Evolutionary conservation across 495 filamentous ascomycete species (phyloP).

Genomic region (Amphirosellinia nigrospora): DNA sequence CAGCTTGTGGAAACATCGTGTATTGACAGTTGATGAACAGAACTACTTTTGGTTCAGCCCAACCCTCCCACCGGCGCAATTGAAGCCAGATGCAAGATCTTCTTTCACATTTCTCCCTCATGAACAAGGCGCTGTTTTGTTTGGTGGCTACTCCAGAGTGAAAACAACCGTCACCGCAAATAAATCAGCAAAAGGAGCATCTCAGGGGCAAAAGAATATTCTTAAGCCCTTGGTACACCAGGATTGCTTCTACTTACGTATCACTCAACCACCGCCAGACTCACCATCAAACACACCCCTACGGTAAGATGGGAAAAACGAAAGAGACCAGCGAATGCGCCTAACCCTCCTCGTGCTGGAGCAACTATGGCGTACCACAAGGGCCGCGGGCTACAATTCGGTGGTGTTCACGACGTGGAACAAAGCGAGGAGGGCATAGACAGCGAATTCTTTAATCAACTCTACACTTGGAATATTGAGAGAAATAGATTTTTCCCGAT

Average conservation of each 20-base stretch:
- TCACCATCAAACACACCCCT: slow-evolving; percentile 64
- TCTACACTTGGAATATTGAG: slow-evolving; percentile 93
- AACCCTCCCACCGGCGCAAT: slow-evolving; percentile 69
- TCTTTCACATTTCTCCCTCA: slow-evolving; percentile 91
- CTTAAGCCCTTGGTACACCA: slow-evolving; percentile 87
- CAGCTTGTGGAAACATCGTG: slow-evolving; percentile 53
- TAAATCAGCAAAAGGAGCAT: slow-evolving; percentile 65
- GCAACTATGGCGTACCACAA: slow-evolving; percentile 88
- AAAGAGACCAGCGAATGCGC: slow-evolving; percentile 89
- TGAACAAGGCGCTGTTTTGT: slow-evolving; percentile 85
- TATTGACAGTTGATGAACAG: slow-evolving; percentile 48
- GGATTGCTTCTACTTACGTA: slow-evolving; percentile 90
- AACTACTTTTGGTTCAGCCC: slow-evolving; percentile 81
- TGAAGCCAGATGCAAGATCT: slow-evolving; percentile 87
- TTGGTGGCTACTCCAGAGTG: slow-evolving; percentile 90
- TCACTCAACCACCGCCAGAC: slow-evolving; percentile 72
- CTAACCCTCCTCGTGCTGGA: slow-evolving; percentile 82
- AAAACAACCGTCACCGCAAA: slow-evolving; percentile 68
- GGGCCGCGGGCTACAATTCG: slow-evolving; percentile 90
- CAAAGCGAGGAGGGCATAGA: slow-evolving; percentile 94
- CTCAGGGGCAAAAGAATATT: slow-evolving; percentile 65
- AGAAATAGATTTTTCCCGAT: slow-evolving; percentile 92
- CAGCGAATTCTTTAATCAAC: slow-evolving; percentile 89
- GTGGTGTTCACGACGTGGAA: slow-evolving; percentile 93
- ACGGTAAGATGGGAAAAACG: slow-evolving; percentile 86